Evolutionary conservation across 345 rosid genomes (phyloP), one percentile per base, ranked within the genome.

Genomic region (Hibiscus tridactylites): DNA sequence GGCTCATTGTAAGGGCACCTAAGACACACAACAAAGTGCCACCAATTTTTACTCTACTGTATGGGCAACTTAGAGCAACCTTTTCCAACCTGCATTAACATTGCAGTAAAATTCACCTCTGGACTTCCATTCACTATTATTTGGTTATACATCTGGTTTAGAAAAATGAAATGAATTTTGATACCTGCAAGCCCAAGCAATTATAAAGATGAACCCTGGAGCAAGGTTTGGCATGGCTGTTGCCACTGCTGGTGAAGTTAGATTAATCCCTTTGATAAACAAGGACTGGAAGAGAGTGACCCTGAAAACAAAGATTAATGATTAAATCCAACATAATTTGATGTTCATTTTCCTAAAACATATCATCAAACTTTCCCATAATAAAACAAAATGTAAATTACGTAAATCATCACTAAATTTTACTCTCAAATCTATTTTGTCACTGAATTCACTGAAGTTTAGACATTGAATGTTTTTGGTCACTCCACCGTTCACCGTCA

Each of bases 191-290:
- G 77, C 68, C 98, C 99, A 96, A 46, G 98, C 98, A 57, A 92
- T 96, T 68, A 86, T 61, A 70, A 96, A 96, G 69, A 92, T 91
- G 28, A 96, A 75, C 50, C 90, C 98, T 0, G 99, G 99, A 75
- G 91, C 88, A 19, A 96, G 91, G 79, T 96, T 96, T 47, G 96
- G 96, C 99, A 96, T 96, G 60, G 99, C 96, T 54, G 98, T 92
- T 10, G 98, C 99, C 80, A 92, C 70, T 70, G 97, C 87, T 26
- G 99, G 93, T 54, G 99, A 92, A 2, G 99, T 96, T 39, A 86
- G 81, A 75, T 87, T 75, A 69, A 96, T 87, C 53, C 98, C 99
- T 77, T 91, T 76, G 19, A 96, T 81, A 77, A 83, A 89, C 31
- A 91, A 74, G 49, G 85, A 73, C 70, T 96, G 98, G 77, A 91